A percentile compares a stretch with the other conserved stretches of the same genome.
Conservation (phyloP, 768 basidiomycete genomes). For the Pulveroboletus sp. region DNA sequence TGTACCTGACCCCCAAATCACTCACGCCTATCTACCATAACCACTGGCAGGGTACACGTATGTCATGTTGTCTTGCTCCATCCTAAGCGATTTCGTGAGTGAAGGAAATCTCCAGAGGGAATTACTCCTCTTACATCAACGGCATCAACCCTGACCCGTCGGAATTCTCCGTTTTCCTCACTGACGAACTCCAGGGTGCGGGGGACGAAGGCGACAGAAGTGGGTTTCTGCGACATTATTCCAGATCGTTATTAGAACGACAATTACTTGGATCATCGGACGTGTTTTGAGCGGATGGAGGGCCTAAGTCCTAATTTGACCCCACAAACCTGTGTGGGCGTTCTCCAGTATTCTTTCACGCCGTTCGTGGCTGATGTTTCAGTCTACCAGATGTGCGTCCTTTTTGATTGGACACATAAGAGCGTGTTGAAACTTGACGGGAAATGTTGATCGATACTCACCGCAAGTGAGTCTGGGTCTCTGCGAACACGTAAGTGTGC, state of each 20-base stretch:
- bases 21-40: background rate
- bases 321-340: slow-evolving; percentile 44
- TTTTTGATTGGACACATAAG: too few species aligned
- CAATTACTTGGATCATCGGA: slow-evolving; percentile 45
- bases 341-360: background rate
- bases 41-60: slow-evolving; percentile 39
- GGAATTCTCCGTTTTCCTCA: slow-evolving; percentile 51
- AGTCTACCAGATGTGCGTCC: slow-evolving; percentile 47
- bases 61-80: slow-evolving; percentile 6
- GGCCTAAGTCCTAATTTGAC: slow-evolving; percentile 39
- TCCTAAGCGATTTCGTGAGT: background rate
- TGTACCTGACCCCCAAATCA: background rate
- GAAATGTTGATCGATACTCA: slow-evolving; percentile 42
- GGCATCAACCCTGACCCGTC: slow-evolving; percentile 41
- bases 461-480: slow-evolving; percentile 37
- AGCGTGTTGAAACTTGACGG: background rate
- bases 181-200: slow-evolving; percentile 51
- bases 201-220: slow-evolving; percentile 48
- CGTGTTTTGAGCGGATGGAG: slow-evolving; percentile 51
- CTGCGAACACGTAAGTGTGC: background rate
- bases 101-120: slow-evolving; percentile 26
- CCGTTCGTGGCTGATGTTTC: background rate
- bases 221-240: slow-evolving; percentile 4
- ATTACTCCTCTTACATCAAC: slow-evolving; percentile 51
- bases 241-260: background rate